Base-by-base conservation (phyloP, 129 eudicot genomes). In the Escallonia rubra region DNA sequence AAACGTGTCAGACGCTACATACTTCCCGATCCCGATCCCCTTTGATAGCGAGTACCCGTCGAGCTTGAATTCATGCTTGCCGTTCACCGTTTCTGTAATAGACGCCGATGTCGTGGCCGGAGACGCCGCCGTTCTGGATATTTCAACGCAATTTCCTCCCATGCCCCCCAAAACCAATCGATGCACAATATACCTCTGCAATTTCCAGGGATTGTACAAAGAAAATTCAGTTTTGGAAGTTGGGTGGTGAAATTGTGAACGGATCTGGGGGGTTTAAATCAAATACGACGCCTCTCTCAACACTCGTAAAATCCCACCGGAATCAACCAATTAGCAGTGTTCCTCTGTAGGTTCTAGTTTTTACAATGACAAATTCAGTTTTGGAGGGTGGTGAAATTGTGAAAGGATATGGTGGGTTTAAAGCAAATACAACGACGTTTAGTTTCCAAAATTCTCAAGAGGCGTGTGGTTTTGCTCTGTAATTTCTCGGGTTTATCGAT, bases 1-100 rank as follows among this genome's bases (percentile, higher is more conserved):
- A 65, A 92, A 92, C 67, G 84, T 86, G 34, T 92, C 96, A 1
- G 96, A 88, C 23, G 95, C 76, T 46, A 88, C 72, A 64, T 88
- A 86, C 64, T 82, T 88, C 65, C 98, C 98, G 6, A 84, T 78
- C 40, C 98, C 96, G 1, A 84, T 77, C 4, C 98, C 98, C 69
- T 92, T 92, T 12, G 86, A 77, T 39, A 88, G 50, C 12, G 98
- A 86, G 55, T 81, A 92, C 2, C 96, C 96, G 38, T 81, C 73
- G 45, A 92, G 78, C 81, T 72, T 86, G 45, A 92, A 92, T 57
- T 88, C 82, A 45, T 92, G 98, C 7, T 86, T 78, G 13, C 96
- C 98, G 61, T 83, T 86, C 10, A 88, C 78, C 1, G 98, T 92
- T n/a, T 86, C 87, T 41, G 88, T 86, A 0, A 75, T 40, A 4